Base-by-base conservation (phyloP, 2,329 filamentous ascomycete species). In the Zarea fungicola region DNA sequence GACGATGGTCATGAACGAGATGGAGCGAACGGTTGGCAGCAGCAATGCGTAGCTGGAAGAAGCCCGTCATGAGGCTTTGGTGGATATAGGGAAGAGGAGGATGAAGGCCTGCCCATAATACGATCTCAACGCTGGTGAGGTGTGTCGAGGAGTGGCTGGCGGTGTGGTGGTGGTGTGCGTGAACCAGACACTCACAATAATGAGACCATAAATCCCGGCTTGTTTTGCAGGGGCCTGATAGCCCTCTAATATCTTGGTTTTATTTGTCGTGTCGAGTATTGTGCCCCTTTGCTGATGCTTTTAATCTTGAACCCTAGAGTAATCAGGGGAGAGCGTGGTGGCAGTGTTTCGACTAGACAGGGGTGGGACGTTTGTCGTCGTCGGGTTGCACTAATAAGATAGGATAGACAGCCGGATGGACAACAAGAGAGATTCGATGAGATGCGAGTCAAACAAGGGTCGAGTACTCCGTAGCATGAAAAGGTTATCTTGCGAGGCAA, bases 41-140 rank as follows among this genome's bases (percentile, higher is more conserved):
- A 62, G 74, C 77, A 55, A 74, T 65, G 62, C 67, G 65, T 51
- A 76, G 60, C 53, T 75, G 67, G 60, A 69, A n/a, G n/a, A n/a
- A 70, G 58, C 64, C 66, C 59, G 69, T 74, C 75, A 78, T 78
- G 70, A 60, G 61, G 56, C 32, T 29, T 34, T 23, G 28, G 40
- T 25, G 45, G 26, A 25, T 18, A 29, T n/a, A 36, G 21, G 22
- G 19, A 34, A 21, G 23, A 41, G 19, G 37, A 48, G 14, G 29
- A 42, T 7, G 13, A 19, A 35, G 37, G 36, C 29, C 22, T 35
- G 37, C 21, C 28, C 45, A 42, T 42, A 28, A 10, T 23, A 22
- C 28, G 23, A 23, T 29, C 19, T 37, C 16, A 25, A 32, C 14
- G 26, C 23, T 25, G 39, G 29, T n/a, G 11, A 40, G 19, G 29